Base-by-base conservation (phyloP, 2,329 filamentous ascomycete species). In the Claviceps quebecensis region DNA sequence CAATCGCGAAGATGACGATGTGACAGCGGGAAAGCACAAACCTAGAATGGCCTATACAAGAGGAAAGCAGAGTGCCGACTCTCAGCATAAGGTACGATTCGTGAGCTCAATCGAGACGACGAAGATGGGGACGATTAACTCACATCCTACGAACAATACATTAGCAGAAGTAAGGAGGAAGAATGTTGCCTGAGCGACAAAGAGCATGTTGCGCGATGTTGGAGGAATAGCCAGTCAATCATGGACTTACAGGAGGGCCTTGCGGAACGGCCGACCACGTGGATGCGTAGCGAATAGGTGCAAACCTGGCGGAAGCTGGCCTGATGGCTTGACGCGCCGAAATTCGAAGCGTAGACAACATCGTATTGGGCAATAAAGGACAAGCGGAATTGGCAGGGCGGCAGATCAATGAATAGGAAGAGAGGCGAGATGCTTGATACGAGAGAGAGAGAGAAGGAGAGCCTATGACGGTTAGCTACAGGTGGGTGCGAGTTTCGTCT, bases 211-310 rank as follows among this genome's bases (percentile, higher is more conserved):
- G 37, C 22, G 16, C 23, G 2, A 48, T 14, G 17, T 14, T 14
- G 11, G 38, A 16, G n/a, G 14, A 8, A 11, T 23, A 22, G 8
- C 16, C 26, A 17, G n/a, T 22, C 3, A 39, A 39, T 38, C 14
- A 16, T n/a, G 9, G 13, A 80, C 86, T 72, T 81, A 93, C 89
- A 66, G 91, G 90, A 79, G 91, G 91, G 57, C 91, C 91, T 73
- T 96, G 87, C 59, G 87, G 84, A 52, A 97, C 88, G 64, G 86
- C 85, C 65, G 87, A 81, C 90, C 91, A 97, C 59, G 86, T 87
- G 55, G 89, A 95, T 60, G 80, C 83, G 58, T 83, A 68, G 57
- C 76, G 78, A 52, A 69, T 59, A 57, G 67, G 68, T 53, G 67
- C 63, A 47, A 71, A 62, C 58, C 66, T 67, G 58, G 70, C 60